Conservation (phyloP, 305 asterid genomes). For the Nicotiana rustica region DNA sequence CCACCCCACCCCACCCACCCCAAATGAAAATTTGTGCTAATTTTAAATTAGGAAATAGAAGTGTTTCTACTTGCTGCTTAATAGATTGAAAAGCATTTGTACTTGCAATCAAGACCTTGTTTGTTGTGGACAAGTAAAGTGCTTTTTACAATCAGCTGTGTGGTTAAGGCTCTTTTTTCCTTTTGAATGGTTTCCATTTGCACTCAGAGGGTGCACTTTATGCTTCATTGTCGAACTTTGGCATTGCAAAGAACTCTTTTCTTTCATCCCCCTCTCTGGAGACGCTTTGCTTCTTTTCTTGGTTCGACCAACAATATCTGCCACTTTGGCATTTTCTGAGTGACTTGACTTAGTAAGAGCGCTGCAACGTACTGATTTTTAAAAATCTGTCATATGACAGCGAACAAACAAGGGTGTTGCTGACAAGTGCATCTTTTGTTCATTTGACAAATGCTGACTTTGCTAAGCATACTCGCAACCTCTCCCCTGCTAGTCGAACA, state of each 20-base stretch:
- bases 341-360: not conserved
- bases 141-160: not conserved
- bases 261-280: not conserved
- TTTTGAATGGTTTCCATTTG: not conserved
- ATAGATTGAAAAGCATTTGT: not conserved
- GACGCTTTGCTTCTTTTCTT: not conserved
- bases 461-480: slow-evolving; percentile 70
- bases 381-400: slow-evolving; percentile 45
- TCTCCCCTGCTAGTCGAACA: slow-evolving; percentile 84
- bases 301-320: not conserved
- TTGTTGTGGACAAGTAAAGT: not conserved
- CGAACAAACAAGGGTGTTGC: slow-evolving; percentile 72
- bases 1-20: too few relatives aligned
- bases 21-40: not conserved
- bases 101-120: not conserved
- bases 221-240: not conserved
- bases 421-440: slow-evolving; percentile 80
- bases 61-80: not conserved
- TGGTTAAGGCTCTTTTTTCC: not conserved
- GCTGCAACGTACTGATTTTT: slow-evolving; percentile 3
- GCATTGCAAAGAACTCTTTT: not conserved
- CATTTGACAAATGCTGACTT: slow-evolving; percentile 65
- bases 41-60: not conserved
- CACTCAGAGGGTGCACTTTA: not conserved
- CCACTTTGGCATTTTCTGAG: not conserved